Conservation (phyloP, 177 flowering plant genomes). For the Vitis hybrid region DNA sequence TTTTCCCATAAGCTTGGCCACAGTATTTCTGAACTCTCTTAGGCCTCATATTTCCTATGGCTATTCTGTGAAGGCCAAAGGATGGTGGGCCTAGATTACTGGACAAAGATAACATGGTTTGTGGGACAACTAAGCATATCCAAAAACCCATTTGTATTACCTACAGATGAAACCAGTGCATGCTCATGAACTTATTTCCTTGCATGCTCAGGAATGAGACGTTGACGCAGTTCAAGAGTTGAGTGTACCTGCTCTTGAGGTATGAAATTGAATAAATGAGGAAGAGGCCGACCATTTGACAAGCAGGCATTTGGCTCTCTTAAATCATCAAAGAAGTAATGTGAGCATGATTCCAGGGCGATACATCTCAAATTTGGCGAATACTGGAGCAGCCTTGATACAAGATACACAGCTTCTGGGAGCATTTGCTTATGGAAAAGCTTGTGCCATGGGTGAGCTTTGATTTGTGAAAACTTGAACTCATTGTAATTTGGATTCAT, state of each 20-base stretch:
- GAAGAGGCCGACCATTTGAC: conserved; percentile 78
- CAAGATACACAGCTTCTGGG: conserved; percentile 81
- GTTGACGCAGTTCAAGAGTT: conserved; percentile 55
- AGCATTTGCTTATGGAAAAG: conserved; percentile 76
- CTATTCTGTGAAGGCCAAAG: not conserved
- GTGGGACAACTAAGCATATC: conserved; percentile 6
- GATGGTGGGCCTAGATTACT: not conserved
- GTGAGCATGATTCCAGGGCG: conserved; percentile 88
- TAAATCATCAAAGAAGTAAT: conserved; percentile 83
- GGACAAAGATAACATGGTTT: conserved; percentile 2
- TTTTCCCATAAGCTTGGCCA: no score
- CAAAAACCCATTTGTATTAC: conserved; percentile 22
- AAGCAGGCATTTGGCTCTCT: conserved; percentile 71
- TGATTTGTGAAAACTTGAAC: conserved; percentile 94
- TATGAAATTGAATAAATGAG: conserved; percentile 82
- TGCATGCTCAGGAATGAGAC: conserved; percentile 66
- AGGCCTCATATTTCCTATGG: not conserved
- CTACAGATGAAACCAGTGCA: conserved; percentile 14
- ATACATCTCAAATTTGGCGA: conserved; percentile 86
- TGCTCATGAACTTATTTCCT: conserved; percentile 36
- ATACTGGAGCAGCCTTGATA: conserved; percentile 89
- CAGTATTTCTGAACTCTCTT: no score
- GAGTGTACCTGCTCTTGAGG: conserved; percentile 77
- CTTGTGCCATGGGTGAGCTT: conserved; percentile 99
- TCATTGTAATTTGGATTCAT: conserved; percentile 97